phyloP scores from a whole-genome alignment of 768 basidiomycete species.

The Lactarius psammicola region DNA sequence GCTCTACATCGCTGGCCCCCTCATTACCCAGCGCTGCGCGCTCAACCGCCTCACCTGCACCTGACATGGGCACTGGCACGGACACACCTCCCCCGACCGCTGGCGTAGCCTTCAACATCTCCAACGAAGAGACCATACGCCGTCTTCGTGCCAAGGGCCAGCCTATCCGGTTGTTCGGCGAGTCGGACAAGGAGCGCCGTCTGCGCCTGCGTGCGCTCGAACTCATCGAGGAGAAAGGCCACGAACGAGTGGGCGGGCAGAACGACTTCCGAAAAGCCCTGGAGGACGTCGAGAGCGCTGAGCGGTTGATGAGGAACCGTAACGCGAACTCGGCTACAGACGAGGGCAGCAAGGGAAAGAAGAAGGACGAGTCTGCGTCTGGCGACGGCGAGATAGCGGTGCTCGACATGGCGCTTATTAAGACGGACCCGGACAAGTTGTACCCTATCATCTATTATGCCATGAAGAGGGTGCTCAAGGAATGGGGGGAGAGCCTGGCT shows the following conservation, averaged over 20 bases:
- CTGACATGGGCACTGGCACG: slow-evolving; percentile 35
- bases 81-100: slow-evolving; percentile 38
- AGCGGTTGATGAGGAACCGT: slow-evolving; percentile 61
- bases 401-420: slow-evolving; percentile 78
- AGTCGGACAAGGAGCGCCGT: slow-evolving; percentile 90
- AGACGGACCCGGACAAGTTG: slow-evolving; percentile 89
- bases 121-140: slow-evolving; percentile 88
- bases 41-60: slow-evolving; percentile 39
- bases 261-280: slow-evolving; percentile 93
- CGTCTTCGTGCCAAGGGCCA: slow-evolving; percentile 89
- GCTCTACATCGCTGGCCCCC: slow-evolving; percentile 23
- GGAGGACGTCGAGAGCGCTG: slow-evolving; percentile 82
- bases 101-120: slow-evolving; percentile 68
- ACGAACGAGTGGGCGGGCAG: slow-evolving; percentile 77
- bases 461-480: slow-evolving; percentile 86
- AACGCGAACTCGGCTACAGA: slow-evolving; percentile 36
- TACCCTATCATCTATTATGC: slow-evolving; percentile 98
- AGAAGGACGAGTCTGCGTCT: slow-evolving; percentile 49
- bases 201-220: slow-evolving; percentile 90
- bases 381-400: slow-evolving; percentile 43
- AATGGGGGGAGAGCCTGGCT: slow-evolving; percentile 96
- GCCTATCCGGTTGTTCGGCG: slow-evolving; percentile 92
- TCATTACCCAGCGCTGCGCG: slow-evolving; percentile 32
- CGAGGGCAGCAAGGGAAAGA: slow-evolving; percentile 58
- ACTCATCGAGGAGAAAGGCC: slow-evolving; percentile 88